Evolutionary conservation across 2,329 filamentous ascomycete species (phyloP).

Genomic region (Monilinia fructicola): DNA sequence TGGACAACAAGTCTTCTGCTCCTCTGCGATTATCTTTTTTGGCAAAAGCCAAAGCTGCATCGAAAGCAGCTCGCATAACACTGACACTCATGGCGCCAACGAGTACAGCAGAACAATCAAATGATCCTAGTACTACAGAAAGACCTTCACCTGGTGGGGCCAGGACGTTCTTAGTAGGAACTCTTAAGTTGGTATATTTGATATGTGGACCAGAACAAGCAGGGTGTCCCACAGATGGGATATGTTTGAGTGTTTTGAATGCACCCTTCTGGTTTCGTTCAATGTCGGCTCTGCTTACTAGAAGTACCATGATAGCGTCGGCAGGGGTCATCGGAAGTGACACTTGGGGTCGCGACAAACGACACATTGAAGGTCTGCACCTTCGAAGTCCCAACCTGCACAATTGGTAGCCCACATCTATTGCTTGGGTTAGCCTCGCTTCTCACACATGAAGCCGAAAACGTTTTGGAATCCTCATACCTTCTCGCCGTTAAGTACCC

Average conservation of each 20-base stretch:
- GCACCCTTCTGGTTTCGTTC: conserved; percentile 45
- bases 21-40: conserved; percentile 49
- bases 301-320: conserved; percentile 48
- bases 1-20: conserved; percentile 46
- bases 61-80: conserved; percentile 54
- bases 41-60: conserved; percentile 51
- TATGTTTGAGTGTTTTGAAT: conserved; percentile 49
- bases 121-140: conserved; percentile 47
- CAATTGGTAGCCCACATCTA: conserved; percentile 56
- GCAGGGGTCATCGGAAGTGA: conserved; percentile 37
- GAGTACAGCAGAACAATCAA: conserved; percentile 44
- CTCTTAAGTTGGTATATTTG: conserved; percentile 48
- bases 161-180: conserved; percentile 50
- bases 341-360: conserved; percentile 46
- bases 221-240: conserved; percentile 48
- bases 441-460: neutral
- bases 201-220: conserved; percentile 52
- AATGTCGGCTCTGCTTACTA: conserved; percentile 51
- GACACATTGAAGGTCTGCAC: conserved; percentile 53
- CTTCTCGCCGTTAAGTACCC: conserved; percentile 56
- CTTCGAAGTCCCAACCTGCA: conserved; percentile 53
- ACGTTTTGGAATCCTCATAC: conserved; percentile 32
- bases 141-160: conserved; percentile 47
- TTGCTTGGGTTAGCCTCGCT: neutral
- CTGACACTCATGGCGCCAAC: conserved; percentile 56